These are phyloP conservation scores for Trametes gibbosa DNA, from an alignment of 768 basidiomycete genomes.

Conservation along the genomic window DNA sequence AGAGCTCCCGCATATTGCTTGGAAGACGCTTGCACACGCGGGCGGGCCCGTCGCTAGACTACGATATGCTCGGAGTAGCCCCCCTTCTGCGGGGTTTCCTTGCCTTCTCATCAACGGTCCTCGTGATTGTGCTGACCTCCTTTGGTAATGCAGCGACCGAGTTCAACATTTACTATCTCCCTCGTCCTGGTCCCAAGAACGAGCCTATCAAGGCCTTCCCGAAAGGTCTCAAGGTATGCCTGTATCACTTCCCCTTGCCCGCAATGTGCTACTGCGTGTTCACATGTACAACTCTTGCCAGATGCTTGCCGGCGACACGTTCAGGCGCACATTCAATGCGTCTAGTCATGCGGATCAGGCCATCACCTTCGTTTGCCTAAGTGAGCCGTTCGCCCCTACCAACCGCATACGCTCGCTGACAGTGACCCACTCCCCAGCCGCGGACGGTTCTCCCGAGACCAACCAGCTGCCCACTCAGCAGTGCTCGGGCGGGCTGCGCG, in stretches of 20 bases:
- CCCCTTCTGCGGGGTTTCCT: neutral
- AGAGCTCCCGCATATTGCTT: neutral
- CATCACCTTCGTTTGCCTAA: slow-evolving; percentile 32
- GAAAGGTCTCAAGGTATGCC: slow-evolving; percentile 21
- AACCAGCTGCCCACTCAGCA: slow-evolving; percentile 16
- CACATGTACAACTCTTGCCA: neutral
- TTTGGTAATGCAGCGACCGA: neutral
- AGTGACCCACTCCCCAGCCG: slow-evolving; percentile 16
- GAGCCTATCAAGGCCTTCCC: slow-evolving; percentile 25
- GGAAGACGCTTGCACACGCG: neutral
- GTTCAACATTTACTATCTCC: slow-evolving; percentile 27
- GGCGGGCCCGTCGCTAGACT: neutral
- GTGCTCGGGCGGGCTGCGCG: slow-evolving; percentile 29
- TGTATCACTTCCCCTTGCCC: too few relatives aligned
- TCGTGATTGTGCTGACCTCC: neutral
- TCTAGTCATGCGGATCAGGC: slow-evolving; percentile 30
- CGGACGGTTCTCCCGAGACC: slow-evolving; percentile 21
- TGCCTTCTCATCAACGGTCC: neutral
- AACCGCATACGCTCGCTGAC: neutral
- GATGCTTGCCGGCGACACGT: slow-evolving; percentile 32
- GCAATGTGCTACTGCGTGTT: neutral
- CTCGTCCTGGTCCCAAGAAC: slow-evolving; percentile 19
- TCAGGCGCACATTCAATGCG: slow-evolving; percentile 30
- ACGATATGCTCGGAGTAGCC: neutral
- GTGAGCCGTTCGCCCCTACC: neutral